Percentiles rank a stretch among this genome's conserved stretches.
Conservation (phyloP, 805 yeast species). For the Starmerella bombicola region DNA sequence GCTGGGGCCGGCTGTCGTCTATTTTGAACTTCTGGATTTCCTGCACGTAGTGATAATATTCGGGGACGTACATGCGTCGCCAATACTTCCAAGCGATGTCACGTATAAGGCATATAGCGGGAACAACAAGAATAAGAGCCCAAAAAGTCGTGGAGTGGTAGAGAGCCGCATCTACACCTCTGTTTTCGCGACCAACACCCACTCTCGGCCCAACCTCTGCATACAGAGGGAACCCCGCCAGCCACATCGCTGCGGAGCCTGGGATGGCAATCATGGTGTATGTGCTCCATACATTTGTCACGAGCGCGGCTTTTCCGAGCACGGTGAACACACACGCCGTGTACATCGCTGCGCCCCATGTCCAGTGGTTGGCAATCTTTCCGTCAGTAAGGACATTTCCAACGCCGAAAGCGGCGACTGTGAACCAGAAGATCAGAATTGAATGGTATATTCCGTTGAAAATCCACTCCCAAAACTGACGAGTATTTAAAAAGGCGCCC, state of each 20-base stretch:
- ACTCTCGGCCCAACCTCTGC: constrained; percentile 73
- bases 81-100: constrained; percentile 92
- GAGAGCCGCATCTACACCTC: constrained; percentile 63
- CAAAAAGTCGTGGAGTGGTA: constrained; percentile 74
- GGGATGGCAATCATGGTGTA: constrained; percentile 87
- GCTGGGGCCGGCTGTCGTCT: constrained; percentile 87
- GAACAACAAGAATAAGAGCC: constrained; percentile 66
- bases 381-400: constrained; percentile 58
- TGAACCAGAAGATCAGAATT: constrained; percentile 64
- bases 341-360: constrained; percentile 84
- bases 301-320: constrained; percentile 86
- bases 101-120: constrained; percentile 65
- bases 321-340: constrained; percentile 82
- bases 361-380: constrained; percentile 72
- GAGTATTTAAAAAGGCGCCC: constrained; percentile 77
- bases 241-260: constrained; percentile 79
- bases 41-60: constrained; percentile 87
- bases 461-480: constrained; percentile 96
- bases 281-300: constrained; percentile 90
- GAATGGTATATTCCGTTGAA: constrained; percentile 91
- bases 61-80: constrained; percentile 83
- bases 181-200: constrained; percentile 69
- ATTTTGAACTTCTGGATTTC: constrained; percentile 92
- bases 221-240: constrained; percentile 75
- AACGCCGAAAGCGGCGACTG: constrained; percentile 51